Conservation (phyloP, 2,329 filamentous ascomycete genomes). For the Xylaria sp. region DNA sequence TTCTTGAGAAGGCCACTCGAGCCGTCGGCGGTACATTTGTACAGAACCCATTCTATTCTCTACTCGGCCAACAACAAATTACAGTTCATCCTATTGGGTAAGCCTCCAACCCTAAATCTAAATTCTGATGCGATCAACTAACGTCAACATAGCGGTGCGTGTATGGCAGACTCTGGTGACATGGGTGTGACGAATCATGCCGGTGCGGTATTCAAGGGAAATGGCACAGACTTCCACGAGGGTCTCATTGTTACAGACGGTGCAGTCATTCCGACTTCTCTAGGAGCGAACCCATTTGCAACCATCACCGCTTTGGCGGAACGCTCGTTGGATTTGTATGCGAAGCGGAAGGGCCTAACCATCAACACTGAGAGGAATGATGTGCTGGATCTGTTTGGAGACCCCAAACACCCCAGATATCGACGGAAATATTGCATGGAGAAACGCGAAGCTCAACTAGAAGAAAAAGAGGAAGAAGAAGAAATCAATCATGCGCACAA, state of each 20-base stretch:
- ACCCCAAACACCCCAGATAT: conserved; percentile 55
- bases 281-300: conserved; percentile 75
- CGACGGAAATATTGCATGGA: conserved; percentile 32
- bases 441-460: conserved; percentile 38
- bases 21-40: conserved; percentile 70
- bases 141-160: conserved; percentile 62
- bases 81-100: conserved; percentile 75
- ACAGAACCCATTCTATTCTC: conserved; percentile 67
- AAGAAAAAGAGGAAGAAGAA: conserved; percentile 50
- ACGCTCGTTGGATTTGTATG: conserved; percentile 66
- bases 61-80: conserved; percentile 66
- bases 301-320: conserved; percentile 77
- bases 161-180: conserved; percentile 68
- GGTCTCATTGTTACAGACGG: conserved; percentile 73
- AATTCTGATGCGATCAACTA: conserved; percentile 8
- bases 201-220: conserved; percentile 69
- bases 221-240: conserved; percentile 60
- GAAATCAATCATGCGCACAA: conserved; percentile 53
- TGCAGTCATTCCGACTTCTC: conserved; percentile 68
- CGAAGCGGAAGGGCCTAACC: conserved; percentile 53
- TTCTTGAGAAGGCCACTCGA: conserved; percentile 65
- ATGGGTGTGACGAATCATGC: conserved; percentile 70
- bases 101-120: conserved; percentile 40
- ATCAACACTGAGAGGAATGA: conserved; percentile 61
- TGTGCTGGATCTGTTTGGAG: conserved; percentile 65